Conservation (phyloP, 2,329 filamentous ascomycete species). For the Cladosporium phlei region DNA sequence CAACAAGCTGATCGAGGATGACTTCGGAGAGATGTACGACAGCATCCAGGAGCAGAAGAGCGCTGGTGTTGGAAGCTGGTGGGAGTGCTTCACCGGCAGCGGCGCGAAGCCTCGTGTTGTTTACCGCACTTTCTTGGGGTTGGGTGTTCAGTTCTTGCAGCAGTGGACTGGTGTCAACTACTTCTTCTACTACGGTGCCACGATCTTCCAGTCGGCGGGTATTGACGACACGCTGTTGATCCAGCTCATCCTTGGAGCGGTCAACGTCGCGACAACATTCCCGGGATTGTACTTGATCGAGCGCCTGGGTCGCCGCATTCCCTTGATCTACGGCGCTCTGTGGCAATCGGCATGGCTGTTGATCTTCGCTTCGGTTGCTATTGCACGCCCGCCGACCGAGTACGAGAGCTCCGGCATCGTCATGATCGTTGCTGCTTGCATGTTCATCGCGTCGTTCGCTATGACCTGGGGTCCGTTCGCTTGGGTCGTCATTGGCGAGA, state of each 20-base stretch:
- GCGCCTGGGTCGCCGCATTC: constrained; percentile 41
- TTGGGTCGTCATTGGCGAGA: constrained; percentile 42
- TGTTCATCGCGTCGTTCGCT: constrained; percentile 71
- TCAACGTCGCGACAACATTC: constrained; percentile 43
- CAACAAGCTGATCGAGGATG: constrained; percentile 37
- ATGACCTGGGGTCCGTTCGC: constrained; percentile 60
- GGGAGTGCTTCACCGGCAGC: constrained; percentile 38
- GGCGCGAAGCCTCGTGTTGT: constrained; percentile 42
- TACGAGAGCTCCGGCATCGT: constrained; percentile 52
- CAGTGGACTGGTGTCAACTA: constrained; percentile 42
- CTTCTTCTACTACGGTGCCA: constrained; percentile 43
- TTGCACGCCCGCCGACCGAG: constrained; percentile 38
- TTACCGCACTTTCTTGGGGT: constrained; percentile 42
- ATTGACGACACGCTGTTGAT: constrained; percentile 29
- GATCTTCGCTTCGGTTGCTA: constrained; percentile 33
- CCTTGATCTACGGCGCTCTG: constrained; percentile 41
- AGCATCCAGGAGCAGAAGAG: constrained; percentile 36
- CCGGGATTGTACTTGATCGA: constrained; percentile 45
- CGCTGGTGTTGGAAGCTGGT: constrained; percentile 26
- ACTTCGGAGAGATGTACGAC: constrained; percentile 40
- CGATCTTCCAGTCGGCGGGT: constrained; percentile 36
- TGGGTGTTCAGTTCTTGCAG: constrained; percentile 42
- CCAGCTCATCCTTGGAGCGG: constrained; percentile 39
- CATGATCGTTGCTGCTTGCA: constrained; percentile 68
- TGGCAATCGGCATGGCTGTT: constrained; percentile 31